A percentile compares a stretch with the other conserved stretches of the same genome.
phyloP scores from a whole-genome alignment of 1,284 basidiomycete genomes.

The Vanrija humicola region DNA sequence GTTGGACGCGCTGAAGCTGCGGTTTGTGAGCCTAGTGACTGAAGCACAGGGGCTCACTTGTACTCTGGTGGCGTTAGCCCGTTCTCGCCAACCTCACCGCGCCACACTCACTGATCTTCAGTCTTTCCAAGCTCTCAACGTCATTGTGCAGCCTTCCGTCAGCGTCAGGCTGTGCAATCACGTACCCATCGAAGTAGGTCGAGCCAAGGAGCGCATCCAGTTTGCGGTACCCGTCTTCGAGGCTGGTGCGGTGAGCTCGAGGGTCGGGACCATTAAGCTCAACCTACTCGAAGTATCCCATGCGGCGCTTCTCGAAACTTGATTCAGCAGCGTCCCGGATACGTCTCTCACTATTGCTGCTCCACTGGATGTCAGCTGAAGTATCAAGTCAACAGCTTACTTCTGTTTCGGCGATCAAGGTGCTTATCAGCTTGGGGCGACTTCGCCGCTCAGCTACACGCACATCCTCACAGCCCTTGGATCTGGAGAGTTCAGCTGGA shows the following conservation, averaged over 20 bases:
- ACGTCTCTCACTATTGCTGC: slow-evolving; percentile 32
- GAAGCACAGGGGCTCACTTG: too few species aligned
- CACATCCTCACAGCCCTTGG: slow-evolving; percentile 19
- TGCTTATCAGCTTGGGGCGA: not conserved
- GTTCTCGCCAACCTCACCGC: too few species aligned
- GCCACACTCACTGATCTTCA: slow-evolving; percentile 24
- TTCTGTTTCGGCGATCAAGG: not conserved
- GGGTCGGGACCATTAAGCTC: not conserved
- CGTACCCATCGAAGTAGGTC: slow-evolving; percentile 22
- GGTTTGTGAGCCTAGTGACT: too few species aligned
- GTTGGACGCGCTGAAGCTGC: too few species aligned
- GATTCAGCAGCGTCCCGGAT: too few species aligned
- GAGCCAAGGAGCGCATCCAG: slow-evolving; percentile 34
- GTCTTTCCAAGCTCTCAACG: slow-evolving; percentile 30
- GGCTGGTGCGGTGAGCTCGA: slow-evolving; percentile 1
- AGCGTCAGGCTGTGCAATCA: too few species aligned
- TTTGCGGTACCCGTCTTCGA: slow-evolving; percentile 45
- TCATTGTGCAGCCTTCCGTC: slow-evolving; percentile 30
- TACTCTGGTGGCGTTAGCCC: too few species aligned
- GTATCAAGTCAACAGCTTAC: not conserved
- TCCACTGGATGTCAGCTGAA: slow-evolving; percentile 31
- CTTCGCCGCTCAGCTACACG: not conserved
- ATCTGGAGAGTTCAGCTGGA: not conserved
- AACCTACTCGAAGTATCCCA: slow-evolving; percentile 41
- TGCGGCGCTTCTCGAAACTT: slow-evolving; percentile 38